Evolutionary conservation across 495 filamentous ascomycete species (phyloP), one percentile per base, ranked within the genome.

Genomic region (Penicillium ochrochloron): DNA sequence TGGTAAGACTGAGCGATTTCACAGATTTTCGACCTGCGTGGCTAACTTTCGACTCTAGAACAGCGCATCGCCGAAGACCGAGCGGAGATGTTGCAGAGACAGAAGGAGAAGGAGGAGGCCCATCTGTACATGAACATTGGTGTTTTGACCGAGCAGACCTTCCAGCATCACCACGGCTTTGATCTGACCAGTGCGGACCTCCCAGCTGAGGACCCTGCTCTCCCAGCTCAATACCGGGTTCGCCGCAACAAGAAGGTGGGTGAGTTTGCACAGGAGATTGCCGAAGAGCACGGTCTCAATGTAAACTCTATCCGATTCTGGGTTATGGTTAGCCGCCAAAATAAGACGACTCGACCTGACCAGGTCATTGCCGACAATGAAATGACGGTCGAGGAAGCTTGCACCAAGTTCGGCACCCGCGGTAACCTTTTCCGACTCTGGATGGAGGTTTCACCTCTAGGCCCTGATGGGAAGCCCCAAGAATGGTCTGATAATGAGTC

Each of bases 311-410:
- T 98, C 23, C 87, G 95, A 33, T 83, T 97, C 50, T 98, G 95
- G 96, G 87, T 91, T 42, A 97, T 99, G 92, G 96, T 99, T 0
- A 97, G 97, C 70, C 91, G 95, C 11, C 95, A 99, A 71, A 99
- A 99, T 73, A 97, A 97, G 79, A 98, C 95, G 0, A 89, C 90
- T 48, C 86, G 95, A 29, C 95, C 96, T 1, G 95, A 99, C 72
- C 87, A 90, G 53, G 91, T 93, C 5, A 85, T 98, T 54, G 83
- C 83, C 63, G 91, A 95, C 60, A 78, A 85, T 2, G 82, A 88
- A n/a, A 90, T 92, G 76, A 92, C 89, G 7, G 80, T 97, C 17
- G 94, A 97, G 70, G 91, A 96, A 50, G 90, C 90, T 61, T 86
- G 86, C 66, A 83, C 75, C 68, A 91, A 84, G 70, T 85, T 83